Percentiles rank a stretch among this genome's conserved stretches.
Conservation (phyloP, 75 land plant species). For the Adiantum capillusveneris region DNA sequence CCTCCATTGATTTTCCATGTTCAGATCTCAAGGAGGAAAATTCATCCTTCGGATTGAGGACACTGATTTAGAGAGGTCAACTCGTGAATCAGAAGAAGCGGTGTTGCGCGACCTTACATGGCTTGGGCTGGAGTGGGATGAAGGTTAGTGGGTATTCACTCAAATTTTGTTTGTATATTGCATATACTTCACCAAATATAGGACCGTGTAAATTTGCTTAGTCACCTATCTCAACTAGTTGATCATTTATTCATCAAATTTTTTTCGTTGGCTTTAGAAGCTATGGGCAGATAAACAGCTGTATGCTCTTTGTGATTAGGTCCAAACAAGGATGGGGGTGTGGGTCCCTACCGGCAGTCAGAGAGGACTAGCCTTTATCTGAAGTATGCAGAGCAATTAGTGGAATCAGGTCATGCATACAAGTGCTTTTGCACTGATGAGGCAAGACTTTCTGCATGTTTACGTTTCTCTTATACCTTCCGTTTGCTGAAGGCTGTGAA, state of each 20-base stretch:
- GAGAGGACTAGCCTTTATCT: conserved; percentile 73
- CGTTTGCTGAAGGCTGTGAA: too few species aligned
- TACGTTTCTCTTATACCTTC: too few species aligned
- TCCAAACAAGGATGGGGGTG: conserved; percentile 73
- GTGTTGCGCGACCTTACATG: conserved; percentile 70
- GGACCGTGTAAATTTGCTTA: too few species aligned
- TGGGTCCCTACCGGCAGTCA: conserved; percentile 92
- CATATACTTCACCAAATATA: too few species aligned
- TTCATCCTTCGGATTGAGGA: conserved; percentile 92
- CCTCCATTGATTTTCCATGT: not conserved
- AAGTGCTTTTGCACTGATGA: conserved; percentile 86
- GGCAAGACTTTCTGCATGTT: too few species aligned
- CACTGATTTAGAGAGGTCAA: conserved; percentile 90
- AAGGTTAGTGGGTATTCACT: conserved; percentile 40
- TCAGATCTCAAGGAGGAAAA: conserved; percentile 83
- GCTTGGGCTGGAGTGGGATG: conserved; percentile 98
- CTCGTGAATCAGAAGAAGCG: conserved; percentile 81
- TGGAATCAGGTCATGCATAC: conserved; percentile 76
- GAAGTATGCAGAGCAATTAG: conserved; percentile 66
- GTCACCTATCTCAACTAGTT: too few species aligned
- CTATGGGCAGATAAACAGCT: not conserved
- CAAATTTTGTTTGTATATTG: too few species aligned
- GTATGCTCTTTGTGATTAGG: conserved; percentile 25
- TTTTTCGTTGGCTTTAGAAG: too few species aligned
- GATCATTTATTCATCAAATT: too few species aligned